Evolutionary conservation across 768 basidiomycete genomes (phyloP).

Genomic region (Auricularia heimuer): DNA sequence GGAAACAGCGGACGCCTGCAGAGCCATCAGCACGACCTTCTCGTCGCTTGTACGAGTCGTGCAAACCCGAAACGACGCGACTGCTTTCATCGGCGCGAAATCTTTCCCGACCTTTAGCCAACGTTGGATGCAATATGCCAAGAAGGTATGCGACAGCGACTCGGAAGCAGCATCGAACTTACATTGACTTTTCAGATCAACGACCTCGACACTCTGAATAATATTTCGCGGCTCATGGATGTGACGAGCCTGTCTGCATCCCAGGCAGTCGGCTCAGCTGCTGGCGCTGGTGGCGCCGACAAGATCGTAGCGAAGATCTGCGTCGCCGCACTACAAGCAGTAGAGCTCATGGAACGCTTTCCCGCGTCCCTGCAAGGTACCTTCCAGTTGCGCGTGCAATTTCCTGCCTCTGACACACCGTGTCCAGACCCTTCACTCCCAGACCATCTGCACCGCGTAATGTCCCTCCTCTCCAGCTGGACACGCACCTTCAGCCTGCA

Average conservation of each 20-base stretch:
- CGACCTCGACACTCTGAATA: neutral
- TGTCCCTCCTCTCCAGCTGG: neutral
- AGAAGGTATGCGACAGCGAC: neutral
- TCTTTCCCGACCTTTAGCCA: neutral
- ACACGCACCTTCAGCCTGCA: neutral
- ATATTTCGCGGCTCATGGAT: neutral
- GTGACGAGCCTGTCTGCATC: neutral
- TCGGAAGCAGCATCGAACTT: neutral
- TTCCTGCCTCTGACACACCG: neutral
- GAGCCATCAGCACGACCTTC: neutral
- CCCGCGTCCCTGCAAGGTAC: neutral
- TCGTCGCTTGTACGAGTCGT: neutral
- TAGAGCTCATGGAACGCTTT: slow-evolving; percentile 1
- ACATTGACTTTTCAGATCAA: neutral
- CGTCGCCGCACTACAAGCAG: neutral
- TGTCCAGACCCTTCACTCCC: neutral
- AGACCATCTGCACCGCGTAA: neutral
- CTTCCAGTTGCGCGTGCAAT: neutral
- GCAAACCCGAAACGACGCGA: neutral
- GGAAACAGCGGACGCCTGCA: neutral
- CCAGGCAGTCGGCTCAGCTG: neutral
- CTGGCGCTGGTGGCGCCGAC: neutral
- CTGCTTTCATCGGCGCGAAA: neutral
- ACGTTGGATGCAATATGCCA: neutral
- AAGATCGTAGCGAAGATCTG: slow-evolving; percentile 1